Evolutionary conservation across 78 protist species (phyloP).

Genomic region (Cavenderia fasciculata): DNA sequence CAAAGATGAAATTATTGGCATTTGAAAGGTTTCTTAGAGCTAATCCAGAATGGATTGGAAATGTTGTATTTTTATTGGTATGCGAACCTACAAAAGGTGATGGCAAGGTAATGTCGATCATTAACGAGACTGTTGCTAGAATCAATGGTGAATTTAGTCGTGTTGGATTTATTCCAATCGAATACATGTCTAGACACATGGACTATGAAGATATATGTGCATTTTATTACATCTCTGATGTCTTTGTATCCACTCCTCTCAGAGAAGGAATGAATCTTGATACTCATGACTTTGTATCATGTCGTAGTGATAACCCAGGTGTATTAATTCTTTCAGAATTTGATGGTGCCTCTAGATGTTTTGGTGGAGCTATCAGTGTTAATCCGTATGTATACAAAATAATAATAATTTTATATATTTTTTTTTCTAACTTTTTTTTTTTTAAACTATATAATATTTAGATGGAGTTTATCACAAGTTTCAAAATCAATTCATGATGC

Average conservation of each 20-base stretch:
- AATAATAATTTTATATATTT: not conserved
- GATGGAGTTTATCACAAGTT: conserved; percentile 34
- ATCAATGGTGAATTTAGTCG: conserved; percentile 68
- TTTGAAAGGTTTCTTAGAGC: conserved; percentile 38
- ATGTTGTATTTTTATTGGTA: conserved; percentile 49
- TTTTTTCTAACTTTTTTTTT: not conserved
- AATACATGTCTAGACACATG: conserved; percentile 16
- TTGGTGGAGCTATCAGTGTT: conserved; percentile 32
- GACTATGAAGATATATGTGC: conserved; percentile 56
- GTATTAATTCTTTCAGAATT: conserved; percentile 48
- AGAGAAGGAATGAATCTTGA: conserved; percentile 69
- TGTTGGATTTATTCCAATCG: conserved; percentile 36
- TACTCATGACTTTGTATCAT: conserved; percentile 46
- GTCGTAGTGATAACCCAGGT: conserved; percentile 5
- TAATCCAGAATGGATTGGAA: conserved; percentile 38
- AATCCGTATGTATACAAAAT: conserved; percentile 53
- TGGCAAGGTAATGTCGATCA: conserved; percentile 19
- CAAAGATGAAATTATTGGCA: conserved; percentile 53
- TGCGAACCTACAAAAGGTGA: conserved; percentile 53
- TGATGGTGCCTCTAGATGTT: conserved; percentile 68
- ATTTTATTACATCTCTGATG: conserved; percentile 25
- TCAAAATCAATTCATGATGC: conserved; percentile 21
- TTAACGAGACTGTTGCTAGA: conserved; percentile 74
- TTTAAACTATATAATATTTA: not conserved
- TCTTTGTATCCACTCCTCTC: conserved; percentile 35